Evolutionary conservation across 768 basidiomycete genomes (phyloP), one percentile per base, ranked within the genome.

Genomic region (Kwoniella sp.): DNA sequence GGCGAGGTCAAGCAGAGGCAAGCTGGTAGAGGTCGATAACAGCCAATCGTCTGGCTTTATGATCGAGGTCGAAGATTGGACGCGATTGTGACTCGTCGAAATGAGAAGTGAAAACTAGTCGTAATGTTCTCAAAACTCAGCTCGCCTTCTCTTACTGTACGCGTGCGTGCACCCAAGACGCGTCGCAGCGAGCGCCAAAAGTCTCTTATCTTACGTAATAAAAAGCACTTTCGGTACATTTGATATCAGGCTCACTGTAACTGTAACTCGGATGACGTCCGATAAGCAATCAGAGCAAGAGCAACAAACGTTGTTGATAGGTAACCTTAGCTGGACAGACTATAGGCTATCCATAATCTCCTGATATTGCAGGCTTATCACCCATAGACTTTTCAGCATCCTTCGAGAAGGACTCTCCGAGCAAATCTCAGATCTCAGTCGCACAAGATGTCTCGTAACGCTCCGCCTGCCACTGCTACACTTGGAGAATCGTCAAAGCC

Each of bases 401-500:
- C 40, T 4, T 19, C 40, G 10, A 10, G 17, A 9, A 44, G 10
- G 4, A 19, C 17, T 15, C 40, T 10, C 10, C 17, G 8, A 44
- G 8, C 40, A 19, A 6, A 13, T 6, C 33, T 6, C 22, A 47
- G n/a, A n/a, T n/a, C 33, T 33, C 33, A 33, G 33, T 24, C 22
- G 24, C 22, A n/a, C n/a, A n/a, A n/a, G 3, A 49, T 49, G 48
- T 22, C 48, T 24, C 48, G 48, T 5, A 49, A 25, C 17, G 48
- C 25, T 8, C 10, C 22, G 5, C 48, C 21, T 22, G 10, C 22
- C 10, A 49, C 48, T 10, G 48, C 48, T 19, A 49, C 48, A 19
- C 21, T 27, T 27, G 73, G 73, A 3, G 73, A 72, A 54, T 60
- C 73, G 29, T 75, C 73, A 1, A 67, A 50, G 58, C 61, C 73